Base-by-base conservation (phyloP, 257 asterid genomes). In the Fraxinus quadrangulata region DNA sequence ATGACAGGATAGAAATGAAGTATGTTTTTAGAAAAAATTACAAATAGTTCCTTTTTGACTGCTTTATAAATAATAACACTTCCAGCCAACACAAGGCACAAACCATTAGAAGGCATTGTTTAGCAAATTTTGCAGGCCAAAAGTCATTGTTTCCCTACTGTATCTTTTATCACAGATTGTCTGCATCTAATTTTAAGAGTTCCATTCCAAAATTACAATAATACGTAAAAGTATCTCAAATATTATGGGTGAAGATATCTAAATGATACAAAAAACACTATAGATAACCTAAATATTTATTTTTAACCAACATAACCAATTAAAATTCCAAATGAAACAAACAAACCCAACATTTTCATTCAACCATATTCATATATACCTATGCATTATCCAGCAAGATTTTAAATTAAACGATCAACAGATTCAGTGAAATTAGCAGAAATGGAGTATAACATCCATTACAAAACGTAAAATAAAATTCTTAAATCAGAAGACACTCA, bases 401-500 rank as follows among this genome's bases (percentile, higher is more conserved):
- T 49, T 63, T 39, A 70, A 68, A 23, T 16, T 12, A 70, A 77
- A 26, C 24, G 56, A 10, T 12, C 34, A 47, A 37, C 33, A n/a
- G 51, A 33, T 49, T 5, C 19, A 33, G n/a, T 49, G 65, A 13
- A 40, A 51, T 39, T 3, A 16, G 37, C 75, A 21, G 40, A 26
- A 67, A 71, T 23, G 12, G 9, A 39, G 8, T 36, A 34, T 7
- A 70, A 45, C 39, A 19, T 1, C 49, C 34, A 70, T 0, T 7
- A 70, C 2, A 6, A 39, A 23, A 37, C 39, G 24, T 40, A 67
- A 33, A 67, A 72, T 30, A 26, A 80, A 7, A 70, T 5, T 21
- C 73, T 67, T 14, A 17, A 14, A 23, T 16, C 3, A 34, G 49
- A 82, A 65, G 82, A 67, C 40, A 81, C 97, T 74, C 84, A 93